Evolutionary conservation across 169 alveolate genomes (phyloP), one percentile per base, ranked within the genome.

Genomic region (Blepharisma undulans): DNA sequence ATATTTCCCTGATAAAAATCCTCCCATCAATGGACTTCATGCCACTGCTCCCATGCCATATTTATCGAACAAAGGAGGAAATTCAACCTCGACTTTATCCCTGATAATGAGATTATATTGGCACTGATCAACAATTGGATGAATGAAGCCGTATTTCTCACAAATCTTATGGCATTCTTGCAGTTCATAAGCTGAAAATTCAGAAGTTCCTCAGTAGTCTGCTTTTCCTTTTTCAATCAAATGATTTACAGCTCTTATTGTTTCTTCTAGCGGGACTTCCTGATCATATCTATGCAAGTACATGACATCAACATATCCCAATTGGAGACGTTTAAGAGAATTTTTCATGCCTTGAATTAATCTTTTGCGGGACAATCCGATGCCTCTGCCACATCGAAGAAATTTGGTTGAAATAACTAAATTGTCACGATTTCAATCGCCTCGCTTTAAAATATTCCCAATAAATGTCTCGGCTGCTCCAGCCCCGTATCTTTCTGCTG

Each of bases 1-100:
- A 90, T 97, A 97, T 78, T 94, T 96, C 36, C 98, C 98, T 59
- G 96, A 86, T 19, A 96, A 93, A 72, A 95, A 79, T 85, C 98
- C 98, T 76, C 95, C 89, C 18, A 87, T 87, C 16, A 96, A 90
- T 61, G 98, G 98, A 90, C 95, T 89, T 96, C 96, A 96, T 34
- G 94, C 89, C 21, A 96, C 94, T 16, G 95, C 89, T n/a, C 97
- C 98, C 76, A 90, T 86, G 81, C 92, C 93, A 61, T 95, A 92
- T 14, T 60, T 78, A 71, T 90, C 93, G 89, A 93, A 94, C 2
- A 95, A 76, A 71, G 77, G 82, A 76, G 92, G 90, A 81, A 90
- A 93, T 61, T 94, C 95, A 89, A 88, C 92, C 91, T 96, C 98
- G 71, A 96, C 82, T 30, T 87, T 93, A 10, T 95, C 94, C 91